Evolutionary conservation across 2,329 filamentous ascomycete genomes (phyloP).

Genomic region (Diplodia scrobiculata): DNA sequence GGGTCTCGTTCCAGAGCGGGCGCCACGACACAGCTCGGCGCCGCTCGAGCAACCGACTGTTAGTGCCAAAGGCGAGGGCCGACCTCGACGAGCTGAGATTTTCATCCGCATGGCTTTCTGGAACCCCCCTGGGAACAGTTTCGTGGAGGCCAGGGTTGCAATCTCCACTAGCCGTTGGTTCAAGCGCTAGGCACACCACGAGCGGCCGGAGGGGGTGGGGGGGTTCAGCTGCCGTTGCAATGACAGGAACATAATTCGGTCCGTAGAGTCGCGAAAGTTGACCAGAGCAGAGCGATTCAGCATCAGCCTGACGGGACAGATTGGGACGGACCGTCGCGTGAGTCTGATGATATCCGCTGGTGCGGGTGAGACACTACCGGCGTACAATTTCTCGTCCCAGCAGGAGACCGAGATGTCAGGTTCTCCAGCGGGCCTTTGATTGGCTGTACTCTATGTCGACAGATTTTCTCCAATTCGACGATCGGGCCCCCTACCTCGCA

Average conservation of each 20-base stretch:
- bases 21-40: conserved; percentile 14
- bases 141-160: background rate
- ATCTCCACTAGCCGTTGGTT: background rate
- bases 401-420: background rate
- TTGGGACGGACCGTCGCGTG: conserved; percentile 4
- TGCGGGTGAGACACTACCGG: conserved; percentile 17
- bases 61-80: conserved; percentile 3
- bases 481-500: conserved; percentile 7
- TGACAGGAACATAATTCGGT: background rate
- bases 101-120: background rate
- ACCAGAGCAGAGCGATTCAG: background rate
- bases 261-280: background rate
- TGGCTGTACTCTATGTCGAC: conserved; percentile 12
- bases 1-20: conserved; percentile 18
- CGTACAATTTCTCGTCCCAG: background rate
- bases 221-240: background rate
- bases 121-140: background rate
- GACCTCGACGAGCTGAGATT: background rate
- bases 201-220: background rate
- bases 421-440: background rate
- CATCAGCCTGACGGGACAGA: background rate
- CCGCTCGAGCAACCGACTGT: conserved; percentile 6
- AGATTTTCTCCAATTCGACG: conserved; percentile 11
- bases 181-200: background rate
- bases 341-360: conserved; percentile 20